Conservation (phyloP, 768 basidiomycete genomes). For the Russula virescens region DNA sequence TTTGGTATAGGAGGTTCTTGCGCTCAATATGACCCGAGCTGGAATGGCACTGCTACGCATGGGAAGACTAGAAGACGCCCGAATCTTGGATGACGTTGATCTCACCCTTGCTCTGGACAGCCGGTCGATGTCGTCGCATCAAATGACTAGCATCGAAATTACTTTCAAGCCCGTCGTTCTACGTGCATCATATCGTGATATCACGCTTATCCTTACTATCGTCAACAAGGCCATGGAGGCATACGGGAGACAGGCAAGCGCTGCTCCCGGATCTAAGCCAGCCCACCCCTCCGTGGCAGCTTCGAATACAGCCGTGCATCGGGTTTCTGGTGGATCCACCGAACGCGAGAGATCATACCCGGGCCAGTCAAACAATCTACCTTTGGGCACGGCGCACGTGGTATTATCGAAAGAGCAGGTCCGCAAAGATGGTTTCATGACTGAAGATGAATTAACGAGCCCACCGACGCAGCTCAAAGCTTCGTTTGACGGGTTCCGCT, state of each 20-base stretch:
- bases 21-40: slow-evolving; percentile 70
- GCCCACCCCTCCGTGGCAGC: slow-evolving; percentile 15
- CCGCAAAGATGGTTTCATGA: slow-evolving; percentile 20
- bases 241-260: slow-evolving; percentile 40
- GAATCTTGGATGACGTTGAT: slow-evolving; percentile 91
- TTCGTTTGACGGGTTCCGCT: slow-evolving; percentile 84
- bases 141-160: slow-evolving; percentile 81
- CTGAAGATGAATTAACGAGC: not conserved
- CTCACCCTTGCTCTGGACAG: slow-evolving; percentile 83
- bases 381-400: slow-evolving; percentile 38
- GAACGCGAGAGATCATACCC: not conserved
- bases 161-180: slow-evolving; percentile 78
- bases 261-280: slow-evolving; percentile 29
- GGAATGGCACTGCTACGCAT: slow-evolving; percentile 94
- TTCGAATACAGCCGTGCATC: slow-evolving; percentile 3
- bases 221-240: slow-evolving; percentile 81
- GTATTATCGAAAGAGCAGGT: slow-evolving; percentile 83
- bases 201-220: slow-evolving; percentile 80
- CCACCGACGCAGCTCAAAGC: slow-evolving; percentile 58
- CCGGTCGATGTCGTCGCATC: slow-evolving; percentile 58
- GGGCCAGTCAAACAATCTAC: slow-evolving; percentile 17
- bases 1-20: slow-evolving; percentile 59
- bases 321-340: slow-evolving; percentile 6
- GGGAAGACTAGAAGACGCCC: slow-evolving; percentile 79
- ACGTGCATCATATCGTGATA: slow-evolving; percentile 92